phyloP scores from a whole-genome alignment of 2,329 filamentous ascomycete genomes.

The Colletotrichum sp. region DNA sequence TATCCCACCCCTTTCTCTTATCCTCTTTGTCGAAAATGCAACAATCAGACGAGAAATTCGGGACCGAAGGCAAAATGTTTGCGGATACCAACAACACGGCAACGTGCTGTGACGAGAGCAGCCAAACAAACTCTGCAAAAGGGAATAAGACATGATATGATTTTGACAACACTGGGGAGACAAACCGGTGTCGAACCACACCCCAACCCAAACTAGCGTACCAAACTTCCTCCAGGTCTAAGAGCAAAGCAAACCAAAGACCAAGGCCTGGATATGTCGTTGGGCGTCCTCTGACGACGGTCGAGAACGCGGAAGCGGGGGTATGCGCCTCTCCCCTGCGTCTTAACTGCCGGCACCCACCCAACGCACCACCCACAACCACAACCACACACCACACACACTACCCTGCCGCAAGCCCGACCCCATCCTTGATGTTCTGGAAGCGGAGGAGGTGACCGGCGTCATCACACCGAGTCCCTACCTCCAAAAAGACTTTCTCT shows the following conservation, averaged over 20 bases:
- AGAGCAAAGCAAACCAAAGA: neutral
- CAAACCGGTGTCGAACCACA: neutral
- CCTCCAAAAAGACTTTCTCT: neutral
- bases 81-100: neutral
- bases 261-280: neutral
- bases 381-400: neutral
- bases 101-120: neutral
- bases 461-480: neutral
- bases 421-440: neutral
- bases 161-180: neutral
- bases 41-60: neutral
- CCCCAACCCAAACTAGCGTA: neutral
- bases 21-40: neutral
- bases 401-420: neutral
- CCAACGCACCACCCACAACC: neutral
- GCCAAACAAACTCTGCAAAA: neutral
- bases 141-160: neutral
- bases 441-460: neutral
- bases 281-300: neutral
- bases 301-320: neutral
- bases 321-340: constrained; percentile 17
- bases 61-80: neutral
- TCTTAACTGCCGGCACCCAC: constrained; percentile 19
- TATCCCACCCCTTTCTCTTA: neutral
- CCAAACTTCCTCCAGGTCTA: neutral